phyloP scores from a whole-genome alignment of 129 eudicot genomes.

The Deinandra increscens region DNA sequence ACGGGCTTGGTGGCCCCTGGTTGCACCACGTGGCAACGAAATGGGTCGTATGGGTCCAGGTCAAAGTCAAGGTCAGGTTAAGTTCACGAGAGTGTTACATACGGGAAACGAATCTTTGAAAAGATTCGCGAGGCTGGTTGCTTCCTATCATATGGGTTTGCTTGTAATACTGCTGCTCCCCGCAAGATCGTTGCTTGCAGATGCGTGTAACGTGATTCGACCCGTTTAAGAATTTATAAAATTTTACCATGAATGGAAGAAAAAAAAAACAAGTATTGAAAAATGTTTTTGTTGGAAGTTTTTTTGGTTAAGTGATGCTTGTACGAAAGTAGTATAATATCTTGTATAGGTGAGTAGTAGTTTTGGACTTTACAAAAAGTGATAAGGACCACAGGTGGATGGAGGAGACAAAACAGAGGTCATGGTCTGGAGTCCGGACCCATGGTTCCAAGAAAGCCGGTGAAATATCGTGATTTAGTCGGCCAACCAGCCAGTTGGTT shows the following conservation, averaged over 20 bases:
- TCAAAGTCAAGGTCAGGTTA: conserved; percentile 34
- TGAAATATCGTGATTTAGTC: too few relatives aligned
- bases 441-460: conserved; percentile 8
- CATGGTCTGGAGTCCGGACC: conserved; percentile 26
- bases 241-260: background rate
- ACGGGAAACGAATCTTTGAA: conserved; percentile 58
- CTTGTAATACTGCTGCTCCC: conserved; percentile 65
- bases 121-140: conserved; percentile 64
- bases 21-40: conserved; percentile 37
- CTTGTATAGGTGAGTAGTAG: conserved; percentile 16
- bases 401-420: conserved; percentile 28
- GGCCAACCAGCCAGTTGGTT: too few relatives aligned
- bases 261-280: background rate
- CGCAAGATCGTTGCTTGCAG: conserved; percentile 43
- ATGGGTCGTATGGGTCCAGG: conserved; percentile 17
- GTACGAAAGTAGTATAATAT: conserved; percentile 12
- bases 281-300: background rate
- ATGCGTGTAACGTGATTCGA: conserved; percentile 21
- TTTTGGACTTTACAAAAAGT: too few relatives aligned
- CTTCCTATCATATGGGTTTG: conserved; percentile 76
- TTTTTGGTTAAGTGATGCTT: conserved; percentile 18
- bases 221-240: conserved; percentile 17
- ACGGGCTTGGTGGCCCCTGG: conserved; percentile 74
- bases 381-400: conserved; percentile 8
- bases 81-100: conserved; percentile 48